Evolutionary conservation across 805 yeast species (phyloP), one percentile per base, ranked within the genome.

Genomic region (Metschnikowia shivogae): DNA sequence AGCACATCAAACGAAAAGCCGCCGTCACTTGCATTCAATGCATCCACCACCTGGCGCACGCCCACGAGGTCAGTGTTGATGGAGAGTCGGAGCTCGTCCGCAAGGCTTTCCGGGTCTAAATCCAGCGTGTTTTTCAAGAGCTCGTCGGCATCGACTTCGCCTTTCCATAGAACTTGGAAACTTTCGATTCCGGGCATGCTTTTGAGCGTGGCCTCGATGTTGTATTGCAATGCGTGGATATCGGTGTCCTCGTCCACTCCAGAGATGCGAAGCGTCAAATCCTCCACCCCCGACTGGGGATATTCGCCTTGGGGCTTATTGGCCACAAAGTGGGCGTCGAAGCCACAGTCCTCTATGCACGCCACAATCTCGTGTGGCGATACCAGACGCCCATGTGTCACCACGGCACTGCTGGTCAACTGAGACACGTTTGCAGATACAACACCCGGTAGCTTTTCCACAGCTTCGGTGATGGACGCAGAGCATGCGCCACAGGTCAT

Each of bases 401-500:
- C 76, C 13, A 65, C 58, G 2, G 90, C 96, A 39, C 80, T 78
- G 53, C 86, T 93, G 0, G 96, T 87, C 3, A 87, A 66, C 27
- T 88, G 72, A 1, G 96, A 85, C 1, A 90, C 87, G 3, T 76
- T 72, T 0, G 74, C 87, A 4, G 63, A 57, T 1, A 56, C 39
- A 2, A 88, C 85, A 1, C 85, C 86, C 0, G 67, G 64, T 7
- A 78, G 44, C 0, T 58, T 58, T 44, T 71, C 65, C 24, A 88
- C 57, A 0, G 82, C 82, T 22, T 67, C 64, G 0, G 82, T 77
- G 17, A 92, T 78, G 0, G 93, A 70, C 1, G 83, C 73, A 0
- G 86, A 76, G 60, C 98, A 92, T 1, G 95, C 77, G 1, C 93
- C 84, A 59, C 97, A 92, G 2, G 98, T 90, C 97, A 90, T 92